phyloP scores from a whole-genome alignment of 1,284 basidiomycete species.

The Pseudozyma hubeiensis region DNA sequence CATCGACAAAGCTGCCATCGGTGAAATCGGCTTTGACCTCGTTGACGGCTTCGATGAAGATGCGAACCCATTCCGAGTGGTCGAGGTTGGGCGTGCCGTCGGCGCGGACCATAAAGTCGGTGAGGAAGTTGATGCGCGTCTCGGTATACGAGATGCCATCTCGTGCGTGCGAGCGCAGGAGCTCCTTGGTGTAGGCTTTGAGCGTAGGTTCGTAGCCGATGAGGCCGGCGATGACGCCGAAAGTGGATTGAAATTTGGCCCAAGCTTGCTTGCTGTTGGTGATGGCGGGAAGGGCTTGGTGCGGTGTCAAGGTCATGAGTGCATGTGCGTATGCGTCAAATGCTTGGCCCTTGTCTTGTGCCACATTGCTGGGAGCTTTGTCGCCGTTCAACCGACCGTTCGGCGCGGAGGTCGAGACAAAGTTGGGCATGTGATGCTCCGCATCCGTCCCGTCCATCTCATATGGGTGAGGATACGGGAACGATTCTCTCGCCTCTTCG shows the following conservation, averaged over 20 bases:
- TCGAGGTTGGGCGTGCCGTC: constrained; percentile 75
- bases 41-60: constrained; percentile 75
- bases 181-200: constrained; percentile 75
- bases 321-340: constrained; percentile 57
- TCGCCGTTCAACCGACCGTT: background rate
- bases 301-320: constrained; percentile 58
- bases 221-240: constrained; percentile 65
- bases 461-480: constrained; percentile 49
- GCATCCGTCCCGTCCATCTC: constrained; percentile 1
- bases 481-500: constrained; percentile 22
- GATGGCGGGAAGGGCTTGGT: constrained; percentile 14
- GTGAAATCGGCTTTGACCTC: constrained; percentile 66
- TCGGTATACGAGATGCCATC: constrained; percentile 82
- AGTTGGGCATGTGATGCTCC: constrained; percentile 15
- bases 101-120: constrained; percentile 75
- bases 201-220: constrained; percentile 73
- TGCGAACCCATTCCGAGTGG: constrained; percentile 75
- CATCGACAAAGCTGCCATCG: constrained; percentile 36
- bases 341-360: constrained; percentile 1
- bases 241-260: constrained; percentile 57
- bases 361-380: background rate
- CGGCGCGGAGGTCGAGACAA: constrained; percentile 8
- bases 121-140: constrained; percentile 76
- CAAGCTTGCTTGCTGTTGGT: constrained; percentile 57
- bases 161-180: constrained; percentile 75